Evolutionary conservation across 2,329 filamentous ascomycete species (phyloP).

Genomic region (Capronia epimyces): DNA sequence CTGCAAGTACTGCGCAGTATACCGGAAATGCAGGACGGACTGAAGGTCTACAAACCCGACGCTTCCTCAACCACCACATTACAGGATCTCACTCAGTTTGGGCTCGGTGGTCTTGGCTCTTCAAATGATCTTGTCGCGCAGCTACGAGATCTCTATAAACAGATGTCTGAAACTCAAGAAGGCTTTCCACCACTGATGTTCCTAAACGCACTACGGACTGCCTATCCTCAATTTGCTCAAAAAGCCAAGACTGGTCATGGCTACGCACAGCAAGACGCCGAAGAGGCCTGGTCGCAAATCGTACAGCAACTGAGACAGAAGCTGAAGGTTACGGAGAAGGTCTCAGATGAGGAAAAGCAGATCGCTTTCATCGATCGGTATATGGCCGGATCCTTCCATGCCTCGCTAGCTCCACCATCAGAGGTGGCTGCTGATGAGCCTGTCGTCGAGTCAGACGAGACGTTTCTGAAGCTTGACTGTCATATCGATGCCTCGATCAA

Average conservation of each 20-base stretch:
- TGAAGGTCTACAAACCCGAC: conserved; percentile 56
- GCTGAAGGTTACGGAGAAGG: conserved; percentile 53
- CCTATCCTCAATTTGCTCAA: conserved; percentile 91
- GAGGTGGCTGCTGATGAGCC: conserved; percentile 71
- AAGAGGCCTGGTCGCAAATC: conserved; percentile 97
- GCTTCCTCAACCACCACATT: conserved; percentile 32
- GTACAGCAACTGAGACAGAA: conserved; percentile 75
- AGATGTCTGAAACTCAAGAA: conserved; percentile 83
- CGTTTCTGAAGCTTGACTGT: conserved; percentile 90
- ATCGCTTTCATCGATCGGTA: conserved; percentile 83
- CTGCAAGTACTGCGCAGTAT: conserved; percentile 85
- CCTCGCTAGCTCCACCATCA: conserved; percentile 68
- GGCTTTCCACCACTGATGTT: conserved; percentile 81
- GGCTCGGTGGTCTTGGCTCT: conserved; percentile 53
- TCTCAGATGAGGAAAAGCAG: conserved; percentile 42
- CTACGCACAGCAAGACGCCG: conserved; percentile 96
- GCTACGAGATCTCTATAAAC: conserved; percentile 76
- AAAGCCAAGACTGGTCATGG: conserved; percentile 73
- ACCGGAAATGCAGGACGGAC: conserved; percentile 79
- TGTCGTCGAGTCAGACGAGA: conserved; percentile 61
- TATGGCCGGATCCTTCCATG: conserved; percentile 75
- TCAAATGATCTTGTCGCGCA: conserved; percentile 69
- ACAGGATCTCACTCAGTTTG: conserved; percentile 48
- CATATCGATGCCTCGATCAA: conserved; percentile 86
- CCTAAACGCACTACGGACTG: conserved; percentile 67